A percentile compares a stretch with the other conserved stretches of the same genome.
These are phyloP conservation scores for Boletus reticulatus DNA, from an alignment of 768 basidiomycete genomes.

Conservation along the genomic window DNA sequence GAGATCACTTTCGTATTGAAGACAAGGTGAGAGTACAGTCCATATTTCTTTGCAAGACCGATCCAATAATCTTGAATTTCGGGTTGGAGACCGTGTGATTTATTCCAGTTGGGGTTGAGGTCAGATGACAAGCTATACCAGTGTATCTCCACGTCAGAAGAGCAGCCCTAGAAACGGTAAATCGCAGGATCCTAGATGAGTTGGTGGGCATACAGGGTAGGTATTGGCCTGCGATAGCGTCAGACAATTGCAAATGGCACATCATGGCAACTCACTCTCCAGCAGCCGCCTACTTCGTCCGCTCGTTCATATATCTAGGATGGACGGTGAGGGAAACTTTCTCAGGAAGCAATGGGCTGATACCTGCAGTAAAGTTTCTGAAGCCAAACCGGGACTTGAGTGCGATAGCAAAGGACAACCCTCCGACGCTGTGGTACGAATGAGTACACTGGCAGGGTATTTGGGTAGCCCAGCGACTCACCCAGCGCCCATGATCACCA, in stretches of 20 bases:
- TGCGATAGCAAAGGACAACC: conserved; percentile 42
- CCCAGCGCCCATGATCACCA: conserved; percentile 24
- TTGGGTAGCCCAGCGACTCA: conserved; percentile 2
- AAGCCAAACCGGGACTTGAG: conserved; percentile 38
- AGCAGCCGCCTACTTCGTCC: conserved; percentile 47
- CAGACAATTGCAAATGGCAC: not conserved
- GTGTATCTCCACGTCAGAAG: conserved; percentile 42
- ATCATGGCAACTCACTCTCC: conserved; percentile 40
- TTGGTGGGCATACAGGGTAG: conserved; percentile 19
- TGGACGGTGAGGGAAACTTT: not conserved
- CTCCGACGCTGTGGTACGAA: conserved; percentile 34
- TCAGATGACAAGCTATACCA: conserved; percentile 51
- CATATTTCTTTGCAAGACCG: conserved; percentile 40
- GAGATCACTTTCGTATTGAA: conserved; percentile 45
- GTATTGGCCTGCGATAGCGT: conserved; percentile 28
- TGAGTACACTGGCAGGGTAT: not conserved
- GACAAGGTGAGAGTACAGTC: conserved; percentile 37
- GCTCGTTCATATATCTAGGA: conserved; percentile 45
- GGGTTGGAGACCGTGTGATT: conserved; percentile 39
- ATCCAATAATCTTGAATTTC: conserved; percentile 46
- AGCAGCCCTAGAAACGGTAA: conserved; percentile 36
- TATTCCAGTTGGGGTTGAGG: conserved; percentile 43
- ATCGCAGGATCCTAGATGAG: not conserved
- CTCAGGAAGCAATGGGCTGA: not conserved
- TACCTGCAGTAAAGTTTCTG: conserved; percentile 40